Conservation (phyloP, 2,329 filamentous ascomycete genomes). For the Botrytis pseudocinerea region DNA sequence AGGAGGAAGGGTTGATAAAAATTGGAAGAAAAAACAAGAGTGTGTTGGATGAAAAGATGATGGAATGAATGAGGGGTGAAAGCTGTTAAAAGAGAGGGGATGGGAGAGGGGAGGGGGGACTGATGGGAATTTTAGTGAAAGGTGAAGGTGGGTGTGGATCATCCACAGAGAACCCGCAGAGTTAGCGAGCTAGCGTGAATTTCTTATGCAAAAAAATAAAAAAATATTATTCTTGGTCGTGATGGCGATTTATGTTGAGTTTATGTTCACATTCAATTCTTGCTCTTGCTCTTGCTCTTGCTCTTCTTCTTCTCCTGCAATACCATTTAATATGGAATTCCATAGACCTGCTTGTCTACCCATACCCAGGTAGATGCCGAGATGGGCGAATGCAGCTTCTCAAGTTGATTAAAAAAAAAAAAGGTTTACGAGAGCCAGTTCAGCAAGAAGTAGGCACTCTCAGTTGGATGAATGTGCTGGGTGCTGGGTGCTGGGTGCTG, state of each 20-base stretch:
- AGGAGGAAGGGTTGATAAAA: neutral
- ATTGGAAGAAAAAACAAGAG: conserved; percentile 27
- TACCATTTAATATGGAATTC: no score
- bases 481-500: no score
- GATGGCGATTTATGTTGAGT: neutral
- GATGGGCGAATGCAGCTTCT: no score
- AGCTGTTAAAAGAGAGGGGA: conserved; percentile 31
- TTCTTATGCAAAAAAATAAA: neutral
- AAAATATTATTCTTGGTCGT: neutral
- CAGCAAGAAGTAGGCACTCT: no score
- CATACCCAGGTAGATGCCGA: no score
- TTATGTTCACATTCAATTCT: neutral
- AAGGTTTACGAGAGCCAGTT: no score
- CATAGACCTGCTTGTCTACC: no score
- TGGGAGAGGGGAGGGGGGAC: conserved; percentile 32
- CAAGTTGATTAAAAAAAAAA: no score
- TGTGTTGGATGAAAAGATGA: conserved; percentile 32
- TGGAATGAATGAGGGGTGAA: conserved; percentile 34
- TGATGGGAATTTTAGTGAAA: conserved; percentile 24
- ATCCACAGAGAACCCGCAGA: conserved; percentile 5
- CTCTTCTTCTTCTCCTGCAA: no score
- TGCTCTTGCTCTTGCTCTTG: neutral
- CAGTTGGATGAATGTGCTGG: no score
- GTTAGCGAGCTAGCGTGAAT: conserved; percentile 5
- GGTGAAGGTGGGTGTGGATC: conserved; percentile 8